Base-by-base conservation (phyloP, 2,329 filamentous ascomycete species). In the Microthyrium microscopicum region DNA sequence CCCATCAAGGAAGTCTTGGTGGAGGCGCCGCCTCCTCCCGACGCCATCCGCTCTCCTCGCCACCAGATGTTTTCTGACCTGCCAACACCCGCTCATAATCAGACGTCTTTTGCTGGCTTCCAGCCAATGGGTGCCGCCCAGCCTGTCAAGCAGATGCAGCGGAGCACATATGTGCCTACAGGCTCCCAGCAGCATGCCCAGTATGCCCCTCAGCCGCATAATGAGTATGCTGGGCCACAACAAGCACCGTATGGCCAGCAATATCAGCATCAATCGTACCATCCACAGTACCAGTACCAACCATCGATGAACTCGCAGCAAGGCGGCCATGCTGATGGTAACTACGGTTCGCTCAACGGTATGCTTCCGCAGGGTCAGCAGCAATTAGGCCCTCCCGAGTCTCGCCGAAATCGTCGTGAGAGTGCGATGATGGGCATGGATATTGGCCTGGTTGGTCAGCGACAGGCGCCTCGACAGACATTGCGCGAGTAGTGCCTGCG, bases 61-160 rank as follows among this genome's bases (percentile, higher is more conserved):
- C 66, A 66, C 39, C 73, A 77, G 46, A 72, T 73, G 58, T 76
- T 76, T 48, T 66, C 68, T 3, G 70, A 77, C 41, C 54, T 75
- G n/a, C 69, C 73, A 5, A 76, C 71, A 0, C 71, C 72, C 20
- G 64, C 63, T 3, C 74, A 74, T 46, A 65, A 68, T 36, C 69
- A 73, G 42, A 64, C 62, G 7, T 59, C 58, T 7, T 69, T 72
- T 47, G 7, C 36, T 13, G 28, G 35, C 20, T 51, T 52, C 39
- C 35, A 37, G 21, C 37, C 41, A 26, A 20, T 40, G 19, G 25
- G 22, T 15, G 15, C 30, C 2, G 13, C 19, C n/a, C 22, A 25
- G 22, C 9, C 22, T n/a, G n/a, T n/a, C n/a, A 28, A 25, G 8
- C 28, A 35, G 13, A 25, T 26, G 4, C 28, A 35, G 12, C 28